Evolutionary conservation across 768 basidiomycete genomes (phyloP), one percentile per base, ranked within the genome.

Genomic region (Asterophora parasitica): DNA sequence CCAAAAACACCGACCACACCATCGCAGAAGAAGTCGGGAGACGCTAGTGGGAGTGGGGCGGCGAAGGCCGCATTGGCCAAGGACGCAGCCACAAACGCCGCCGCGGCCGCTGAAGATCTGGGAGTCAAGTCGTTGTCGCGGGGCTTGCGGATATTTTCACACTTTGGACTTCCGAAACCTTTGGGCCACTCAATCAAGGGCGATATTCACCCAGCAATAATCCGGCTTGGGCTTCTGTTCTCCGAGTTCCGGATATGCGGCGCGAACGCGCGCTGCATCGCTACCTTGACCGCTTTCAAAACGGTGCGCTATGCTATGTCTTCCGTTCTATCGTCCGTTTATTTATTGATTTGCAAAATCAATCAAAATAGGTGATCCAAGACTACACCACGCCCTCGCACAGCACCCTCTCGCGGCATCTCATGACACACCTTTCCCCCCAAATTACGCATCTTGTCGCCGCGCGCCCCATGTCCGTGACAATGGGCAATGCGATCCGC

Each of bases 211-310:
- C 96, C 94, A 23, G 81, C 81, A 15, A 83, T 98, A 56, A 72
- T 92, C 49, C 77, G 87, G 44, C 81, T 97, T 7, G 94, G 90
- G 8, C 73, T 97, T 26, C 82, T 93, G 53, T 95, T 97, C 68
- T 82, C 90, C 7, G 84, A 88, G 56, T 97, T 98, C 70, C 85
- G 84, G 64, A 87, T 98, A 54, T 83, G 85, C 41, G 96, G 96
- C 7, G 89, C 93, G 11, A 98, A 99, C 65, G 95, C 96, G 5
- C 76, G 96, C 50, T 94, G 92, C 59, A 94, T 97, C 37, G 92
- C 92, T 4, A 92, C 91, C 55, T 70, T 98, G 54, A 82, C 81
- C 31, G 88, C 89, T 6, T 94, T 99, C 72, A 92, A 95, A 70
- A 85, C 83, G 44, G 95, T 96, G 59, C 27, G 84, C 67, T 23